Conservation (phyloP, 257 asterid genomes). For the Forsythia viridissima region DNA sequence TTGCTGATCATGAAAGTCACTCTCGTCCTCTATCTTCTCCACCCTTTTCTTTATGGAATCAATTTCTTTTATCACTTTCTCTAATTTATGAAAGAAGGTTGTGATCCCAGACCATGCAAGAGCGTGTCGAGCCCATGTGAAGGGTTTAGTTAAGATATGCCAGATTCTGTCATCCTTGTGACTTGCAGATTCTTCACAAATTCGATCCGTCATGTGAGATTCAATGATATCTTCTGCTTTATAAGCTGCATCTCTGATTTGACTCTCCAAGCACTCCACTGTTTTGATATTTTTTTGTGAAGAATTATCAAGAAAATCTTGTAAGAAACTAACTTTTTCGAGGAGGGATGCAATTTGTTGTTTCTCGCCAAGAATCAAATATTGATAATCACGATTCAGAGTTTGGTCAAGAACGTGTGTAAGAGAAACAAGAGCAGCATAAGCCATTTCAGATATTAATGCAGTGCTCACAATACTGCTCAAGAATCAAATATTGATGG, state of each 20-base stretch:
- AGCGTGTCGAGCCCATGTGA: no score
- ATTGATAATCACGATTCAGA: not conserved
- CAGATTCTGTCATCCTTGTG: not conserved
- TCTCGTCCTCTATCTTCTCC: not conserved
- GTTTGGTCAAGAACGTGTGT: not conserved
- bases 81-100: not conserved
- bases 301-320: not conserved
- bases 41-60: not conserved
- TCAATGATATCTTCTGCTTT: constrained; percentile 12
- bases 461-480: no score
- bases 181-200: not conserved
- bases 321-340: not conserved
- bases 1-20: not conserved
- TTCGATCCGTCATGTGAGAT: not conserved
- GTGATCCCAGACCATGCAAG: no score
- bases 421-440: constrained; percentile 5
- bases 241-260: constrained; percentile 3
- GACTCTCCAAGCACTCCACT: not conserved
- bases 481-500: no score
- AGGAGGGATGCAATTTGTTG: not conserved
- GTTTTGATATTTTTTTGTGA: not conserved
- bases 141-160: no score
- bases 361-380: not conserved
- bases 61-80: not conserved
- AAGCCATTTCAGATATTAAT: not conserved